Percentiles rank a stretch among this genome's conserved stretches.
phyloP scores from a whole-genome alignment of 192 early-diverging fungal species.

The Geosiphon pyriformis region DNA sequence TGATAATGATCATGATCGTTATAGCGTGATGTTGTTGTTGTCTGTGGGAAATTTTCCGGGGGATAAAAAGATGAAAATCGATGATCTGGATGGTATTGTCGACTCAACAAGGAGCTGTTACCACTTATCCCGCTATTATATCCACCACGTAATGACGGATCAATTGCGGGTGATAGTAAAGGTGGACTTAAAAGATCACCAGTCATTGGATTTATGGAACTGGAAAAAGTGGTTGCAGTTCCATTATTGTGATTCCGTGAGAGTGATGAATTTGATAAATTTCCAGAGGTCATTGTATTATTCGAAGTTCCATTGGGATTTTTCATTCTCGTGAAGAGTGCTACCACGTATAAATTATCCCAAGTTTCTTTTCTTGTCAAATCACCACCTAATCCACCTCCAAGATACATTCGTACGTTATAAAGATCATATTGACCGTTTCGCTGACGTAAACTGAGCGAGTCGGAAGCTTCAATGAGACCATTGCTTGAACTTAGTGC shows the following conservation, averaged over 20 bases:
- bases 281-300: background rate
- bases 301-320: background rate
- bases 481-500: background rate
- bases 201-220: background rate
- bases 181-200: background rate
- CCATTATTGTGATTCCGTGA: background rate
- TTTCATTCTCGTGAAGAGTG: slow-evolving; percentile 32
- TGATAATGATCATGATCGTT: background rate
- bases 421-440: slow-evolving; percentile 43
- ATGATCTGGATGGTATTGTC: background rate
- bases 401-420: slow-evolving; percentile 46
- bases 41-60: background rate
- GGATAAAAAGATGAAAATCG: background rate
- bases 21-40: background rate
- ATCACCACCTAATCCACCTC: slow-evolving; percentile 55
- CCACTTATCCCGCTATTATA: no score
- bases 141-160: background rate
- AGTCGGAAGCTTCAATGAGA: slow-evolving; percentile 42
- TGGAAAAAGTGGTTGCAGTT: background rate
- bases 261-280: background rate
- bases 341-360: slow-evolving; percentile 48
- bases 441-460: slow-evolving; percentile 39
- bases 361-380: slow-evolving; percentile 36
- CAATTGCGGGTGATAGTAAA: background rate
- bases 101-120: background rate